Percentiles rank a stretch among this genome's conserved stretches.
Evolutionary conservation across 176 grass and related monocot genomes (phyloP).

Genomic region (Bolboschoenus planiculmis): DNA sequence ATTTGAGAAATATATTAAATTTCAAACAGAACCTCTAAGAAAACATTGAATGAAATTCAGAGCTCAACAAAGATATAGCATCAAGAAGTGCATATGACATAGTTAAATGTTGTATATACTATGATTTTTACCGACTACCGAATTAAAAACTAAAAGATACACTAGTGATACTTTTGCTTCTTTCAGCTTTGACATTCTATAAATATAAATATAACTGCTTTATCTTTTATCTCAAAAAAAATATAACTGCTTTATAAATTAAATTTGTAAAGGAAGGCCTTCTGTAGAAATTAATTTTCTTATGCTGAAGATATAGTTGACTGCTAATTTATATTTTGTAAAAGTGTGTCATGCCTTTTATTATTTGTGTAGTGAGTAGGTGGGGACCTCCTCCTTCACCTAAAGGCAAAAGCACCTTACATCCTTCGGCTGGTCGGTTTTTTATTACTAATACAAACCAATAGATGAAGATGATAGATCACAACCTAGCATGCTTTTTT

Average conservation of each 20-base stretch:
- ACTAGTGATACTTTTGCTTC: neutral
- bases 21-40: too few relatives aligned
- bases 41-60: too few relatives aligned
- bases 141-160: neutral
- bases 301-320: neutral
- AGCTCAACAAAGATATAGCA: neutral
- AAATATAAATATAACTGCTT: neutral
- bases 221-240: too few relatives aligned
- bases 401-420: neutral
- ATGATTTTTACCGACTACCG: neutral
- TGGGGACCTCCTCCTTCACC: neutral
- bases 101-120: neutral
- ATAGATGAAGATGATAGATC: neutral
- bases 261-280: neutral
- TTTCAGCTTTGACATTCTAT: neutral
- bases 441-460: neutral
- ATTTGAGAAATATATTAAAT: too few relatives aligned
- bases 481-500: neutral
- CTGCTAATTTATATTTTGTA: neutral
- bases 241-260: neutral
- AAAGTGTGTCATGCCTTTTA: neutral
- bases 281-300: neutral
- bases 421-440: constrained; percentile 9
- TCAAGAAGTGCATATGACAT: neutral
- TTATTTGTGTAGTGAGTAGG: neutral